phyloP scores from a whole-genome alignment of 768 basidiomycete genomes.

The Leccinum subgranulosum region DNA sequence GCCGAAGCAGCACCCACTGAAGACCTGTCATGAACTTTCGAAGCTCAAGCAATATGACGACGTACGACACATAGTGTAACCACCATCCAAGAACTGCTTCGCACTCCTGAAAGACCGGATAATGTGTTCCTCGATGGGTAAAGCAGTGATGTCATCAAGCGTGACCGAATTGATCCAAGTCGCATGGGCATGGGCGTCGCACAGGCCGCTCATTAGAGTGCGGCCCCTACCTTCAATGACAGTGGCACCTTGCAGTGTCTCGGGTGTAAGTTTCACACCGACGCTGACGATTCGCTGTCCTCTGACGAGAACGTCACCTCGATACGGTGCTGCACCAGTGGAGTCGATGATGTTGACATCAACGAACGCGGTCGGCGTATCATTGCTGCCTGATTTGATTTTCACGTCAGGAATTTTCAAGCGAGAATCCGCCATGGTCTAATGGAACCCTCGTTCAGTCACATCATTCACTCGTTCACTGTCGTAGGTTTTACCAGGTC shows the following conservation, averaged over 20 bases:
- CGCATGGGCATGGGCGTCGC: conserved; percentile 35
- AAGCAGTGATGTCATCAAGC: conserved; percentile 28
- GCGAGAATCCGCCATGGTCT: conserved; percentile 22
- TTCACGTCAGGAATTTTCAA: conserved; percentile 24
- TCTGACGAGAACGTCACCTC: conserved; percentile 33
- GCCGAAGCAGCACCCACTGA: conserved; percentile 36
- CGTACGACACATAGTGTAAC: conserved; percentile 37
- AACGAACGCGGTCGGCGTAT: conserved; percentile 19
- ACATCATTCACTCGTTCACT: neutral
- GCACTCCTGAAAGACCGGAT: conserved; percentile 30
- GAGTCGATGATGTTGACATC: conserved; percentile 36
- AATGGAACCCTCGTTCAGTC: neutral
- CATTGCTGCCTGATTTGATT: conserved; percentile 20
- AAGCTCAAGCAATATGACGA: neutral
- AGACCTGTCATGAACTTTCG: neutral
- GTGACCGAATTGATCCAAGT: conserved; percentile 30
- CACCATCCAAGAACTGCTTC: conserved; percentile 33
- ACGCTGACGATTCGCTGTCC: conserved; percentile 31
- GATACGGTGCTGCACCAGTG: conserved; percentile 32
- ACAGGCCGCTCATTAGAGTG: conserved; percentile 36
- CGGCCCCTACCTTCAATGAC: conserved; percentile 33
- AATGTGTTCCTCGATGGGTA: conserved; percentile 34
- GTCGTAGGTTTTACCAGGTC: conserved; percentile 17
- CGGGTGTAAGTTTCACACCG: conserved; percentile 20
- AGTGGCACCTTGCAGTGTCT: conserved; percentile 17